Evolutionary conservation across 164 flowering plant genomes (phyloP), one percentile per base, ranked within the genome.

Genomic region (Vitis cinerea): DNA sequence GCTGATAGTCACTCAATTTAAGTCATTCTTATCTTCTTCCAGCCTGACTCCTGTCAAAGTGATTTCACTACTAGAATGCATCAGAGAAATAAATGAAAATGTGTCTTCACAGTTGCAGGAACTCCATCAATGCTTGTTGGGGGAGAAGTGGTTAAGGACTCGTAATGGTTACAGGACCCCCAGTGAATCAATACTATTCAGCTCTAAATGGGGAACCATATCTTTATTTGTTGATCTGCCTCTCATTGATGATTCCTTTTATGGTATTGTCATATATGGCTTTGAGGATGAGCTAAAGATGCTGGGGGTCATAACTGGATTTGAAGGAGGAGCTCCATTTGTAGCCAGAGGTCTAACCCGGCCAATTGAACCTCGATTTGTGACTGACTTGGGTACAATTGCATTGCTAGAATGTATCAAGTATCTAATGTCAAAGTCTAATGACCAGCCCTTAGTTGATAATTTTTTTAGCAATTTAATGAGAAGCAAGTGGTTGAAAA

Each of bases 161-260:
- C 59, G 62, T 53, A 61, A 63, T 47, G 73, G 73, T 9, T 71
- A 44, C 47, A 71, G 54, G 47, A 19, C 67, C 19, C 54, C 73
- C 8, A 2, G 31, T 8, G 69, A 75, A 12, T 71, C 73, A 14
- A 59, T 74, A 14, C 17, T 72, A 13, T 75, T 65, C 31, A 58
- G 65, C 61, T 53, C 66, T 2, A 66, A 64, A 61, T 81, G 79
- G 83, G 72, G 50, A 58, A 27, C 77, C 2, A 65, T 78, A 1
- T 62, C 66, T 4, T 61, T 19, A 9, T 67, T 75, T 63, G 75
- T 72, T 1, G 60, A 63, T 71, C 79, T 78, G 57, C 83, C 83
- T 15, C 44, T 73, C 23, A 49, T 12, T 71, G 27, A 23, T 23
- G 27, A 23, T 23, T 17, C 55, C 15, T 71, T 55, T 16, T 77